These are phyloP conservation scores for Holtermannia corniformis DNA, from an alignment of 768 basidiomycete species.

Conservation along the genomic window DNA sequence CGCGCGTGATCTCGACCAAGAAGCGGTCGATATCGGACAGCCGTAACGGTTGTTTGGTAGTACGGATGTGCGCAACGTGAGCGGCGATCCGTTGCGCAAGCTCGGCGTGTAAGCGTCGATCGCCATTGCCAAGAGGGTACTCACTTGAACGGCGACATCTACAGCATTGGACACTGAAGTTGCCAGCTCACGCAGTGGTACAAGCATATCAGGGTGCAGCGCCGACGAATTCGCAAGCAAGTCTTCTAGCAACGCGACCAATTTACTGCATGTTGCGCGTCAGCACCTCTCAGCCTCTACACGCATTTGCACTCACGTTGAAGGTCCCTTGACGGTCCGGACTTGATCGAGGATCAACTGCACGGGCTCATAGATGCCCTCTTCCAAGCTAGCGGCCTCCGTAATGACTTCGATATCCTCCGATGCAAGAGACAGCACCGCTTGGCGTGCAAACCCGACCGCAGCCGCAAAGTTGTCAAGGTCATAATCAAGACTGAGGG, in stretches of 20 bases:
- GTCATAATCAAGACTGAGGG: conserved; percentile 74
- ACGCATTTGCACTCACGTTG: conserved; percentile 50
- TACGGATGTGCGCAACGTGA: conserved; percentile 70
- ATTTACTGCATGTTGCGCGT: conserved; percentile 52
- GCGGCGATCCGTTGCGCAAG: conserved; percentile 82
- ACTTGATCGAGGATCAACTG: conserved; percentile 73
- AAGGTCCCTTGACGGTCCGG: conserved; percentile 66
- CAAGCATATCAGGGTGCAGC: conserved; percentile 46
- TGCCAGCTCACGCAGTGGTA: conserved; percentile 26
- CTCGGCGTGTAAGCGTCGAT: conserved; percentile 42
- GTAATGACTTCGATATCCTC: conserved; percentile 71
- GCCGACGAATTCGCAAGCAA: conserved; percentile 62
- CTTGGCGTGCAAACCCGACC: conserved; percentile 79
- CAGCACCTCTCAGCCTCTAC: background rate
- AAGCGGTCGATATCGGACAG: conserved; percentile 59
- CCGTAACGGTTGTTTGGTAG: conserved; percentile 68
- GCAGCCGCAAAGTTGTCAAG: conserved; percentile 90
- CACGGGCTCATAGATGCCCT: conserved; percentile 70
- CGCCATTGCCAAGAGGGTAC: conserved; percentile 21
- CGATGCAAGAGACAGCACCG: conserved; percentile 58
- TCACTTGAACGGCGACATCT: conserved; percentile 81
- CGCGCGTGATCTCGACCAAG: conserved; percentile 60
- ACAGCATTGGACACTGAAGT: conserved; percentile 61
- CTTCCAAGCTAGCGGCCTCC: conserved; percentile 63
- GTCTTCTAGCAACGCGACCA: conserved; percentile 75